Base-by-base conservation (phyloP, 2,329 filamentous ascomycete genomes). In the Nannizzia gypsea region DNA sequence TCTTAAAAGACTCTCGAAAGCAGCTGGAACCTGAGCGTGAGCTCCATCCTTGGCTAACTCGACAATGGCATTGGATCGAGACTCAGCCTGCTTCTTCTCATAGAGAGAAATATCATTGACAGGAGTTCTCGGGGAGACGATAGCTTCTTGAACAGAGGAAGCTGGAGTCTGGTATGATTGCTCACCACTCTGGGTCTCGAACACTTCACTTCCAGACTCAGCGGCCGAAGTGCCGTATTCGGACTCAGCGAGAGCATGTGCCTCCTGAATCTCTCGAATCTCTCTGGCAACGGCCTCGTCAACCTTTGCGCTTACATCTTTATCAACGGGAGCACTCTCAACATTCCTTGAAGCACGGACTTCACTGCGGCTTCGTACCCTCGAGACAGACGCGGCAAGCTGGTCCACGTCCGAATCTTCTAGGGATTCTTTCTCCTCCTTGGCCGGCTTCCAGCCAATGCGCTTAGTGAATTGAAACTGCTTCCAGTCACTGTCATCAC, bases 1-100 rank as follows among this genome's bases (percentile, higher is more conserved):
- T 54, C 85, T 84, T 64, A 97, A 81, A 84, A 97, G 89, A 28
- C 86, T 83, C 79, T 96, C 89, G 71, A 99, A 99, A 3, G 93
- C 85, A 42, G 86, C 84, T 0, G 92, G 92, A 52, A 99, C 93
- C 71, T 96, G 90, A 13, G 83, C 84, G 82, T 90, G 95, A 62
- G 88, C 85, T 59, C 84, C 81, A 66, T 82, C 78, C 59, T 85
- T 80, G 3, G 86, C 85, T 56, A 97, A 82, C 67, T 86, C 83
- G 58, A 85, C 81, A 17, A 99, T 83, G 66, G 91, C 87, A 55
- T 89, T 83, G 54, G 90, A 90, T 67, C 90, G 93, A 56, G 81
- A 82, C 65, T 83, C 78, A 1, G 83, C 26, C 15, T n/a, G 13
- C 9, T 28, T 81, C 75, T 60, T 88, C 81, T 46, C 80, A 6